Base-by-base conservation (phyloP, 371 early-diverging fungal genomes). In the Fennellomyces sp. region DNA sequence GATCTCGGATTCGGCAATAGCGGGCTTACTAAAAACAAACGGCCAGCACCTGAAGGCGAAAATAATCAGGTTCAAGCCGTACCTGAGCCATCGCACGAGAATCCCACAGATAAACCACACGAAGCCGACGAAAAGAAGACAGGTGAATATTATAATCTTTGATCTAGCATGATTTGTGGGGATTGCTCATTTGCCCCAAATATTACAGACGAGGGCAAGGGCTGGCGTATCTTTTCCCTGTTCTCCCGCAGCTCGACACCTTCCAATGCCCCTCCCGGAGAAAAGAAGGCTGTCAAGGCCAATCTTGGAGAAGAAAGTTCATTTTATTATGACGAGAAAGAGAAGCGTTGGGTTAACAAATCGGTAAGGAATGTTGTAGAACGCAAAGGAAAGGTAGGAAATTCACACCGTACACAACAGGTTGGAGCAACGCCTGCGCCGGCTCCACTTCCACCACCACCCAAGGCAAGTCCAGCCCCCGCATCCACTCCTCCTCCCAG, bases 291-390 rank as follows among this genome's bases (percentile, higher is more conserved):
- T 7, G 80, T 81, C 28, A 75, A 73, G 63, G 91, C 91, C 12
- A 88, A 91, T 52, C 66, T 91, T 33, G 90, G 90, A 33, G 87
- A 88, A 64, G 75, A 85, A 59, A 86, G 70, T 36, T 57, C 76
- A 11, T 91, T 91, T 61, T 86, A 88, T 58, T 91, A 80, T 66
- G 91, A 91, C 47, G 84, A 84, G 13, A 83, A 81, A 28, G 81
- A 80, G 52, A 74, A 79, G 42, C 73, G 83, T 26, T 86, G 86
- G 86, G 75, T 86, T 35, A 83, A 83, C 62, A 83, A 80, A n/a
- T n/a, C n/a, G n/a, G n/a, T n/a, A n/a, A n/a, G n/a, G n/a, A n/a
- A n/a, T n/a, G n/a, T n/a, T n/a, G n/a, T n/a, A n/a, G n/a, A n/a
- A n/a, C n/a, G n/a, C n/a, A n/a, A n/a, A n/a, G n/a, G n/a, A n/a